phyloP scores from a whole-genome alignment of 1,284 basidiomycete genomes.

The Cryptococcus deneoformans region DNA sequence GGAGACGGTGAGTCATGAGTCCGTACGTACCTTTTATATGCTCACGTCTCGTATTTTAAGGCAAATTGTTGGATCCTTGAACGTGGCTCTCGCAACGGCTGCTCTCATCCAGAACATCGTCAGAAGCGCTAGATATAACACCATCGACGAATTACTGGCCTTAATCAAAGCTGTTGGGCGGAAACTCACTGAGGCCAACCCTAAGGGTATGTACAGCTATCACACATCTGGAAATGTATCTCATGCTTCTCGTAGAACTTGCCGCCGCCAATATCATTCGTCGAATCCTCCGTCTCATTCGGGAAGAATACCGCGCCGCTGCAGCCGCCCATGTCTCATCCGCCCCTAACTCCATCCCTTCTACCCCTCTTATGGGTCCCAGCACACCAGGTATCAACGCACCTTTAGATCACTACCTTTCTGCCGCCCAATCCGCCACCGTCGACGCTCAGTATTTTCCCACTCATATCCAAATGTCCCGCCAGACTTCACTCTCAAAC shows the following conservation, averaged over 20 bases:
- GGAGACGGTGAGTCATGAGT: conserved; percentile 59
- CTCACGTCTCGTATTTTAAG: conserved; percentile 39
- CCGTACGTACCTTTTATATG: background rate
- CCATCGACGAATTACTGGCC: conserved; percentile 78
- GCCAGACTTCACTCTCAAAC: conserved; percentile 41
- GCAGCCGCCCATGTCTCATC: conserved; percentile 29
- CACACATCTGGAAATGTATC: background rate
- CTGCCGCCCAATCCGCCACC: conserved; percentile 8
- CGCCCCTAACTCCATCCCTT: conserved; percentile 36
- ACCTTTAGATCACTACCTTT: conserved; percentile 41
- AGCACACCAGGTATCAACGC: conserved; percentile 40
- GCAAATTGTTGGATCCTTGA: conserved; percentile 81
- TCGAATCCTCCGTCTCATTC: conserved; percentile 84
- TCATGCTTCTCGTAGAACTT: conserved; percentile 61
- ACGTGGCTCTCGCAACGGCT: conserved; percentile 85
- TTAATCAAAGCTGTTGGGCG: conserved; percentile 79
- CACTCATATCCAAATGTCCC: conserved; percentile 10
- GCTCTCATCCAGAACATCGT: conserved; percentile 85
- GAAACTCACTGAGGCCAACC: conserved; percentile 80
- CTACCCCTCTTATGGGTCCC: conserved; percentile 40
- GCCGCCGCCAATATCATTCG: conserved; percentile 92
- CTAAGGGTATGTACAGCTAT: conserved; percentile 66
- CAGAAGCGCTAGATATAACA: conserved; percentile 77
- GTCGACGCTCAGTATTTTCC: conserved; percentile 1
- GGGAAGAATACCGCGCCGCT: conserved; percentile 76